Percentiles rank a stretch among this genome's conserved stretches.
Evolutionary conservation across 352 stramenopile species (phyloP).

Genomic region (Paralagenidium karlingii): DNA sequence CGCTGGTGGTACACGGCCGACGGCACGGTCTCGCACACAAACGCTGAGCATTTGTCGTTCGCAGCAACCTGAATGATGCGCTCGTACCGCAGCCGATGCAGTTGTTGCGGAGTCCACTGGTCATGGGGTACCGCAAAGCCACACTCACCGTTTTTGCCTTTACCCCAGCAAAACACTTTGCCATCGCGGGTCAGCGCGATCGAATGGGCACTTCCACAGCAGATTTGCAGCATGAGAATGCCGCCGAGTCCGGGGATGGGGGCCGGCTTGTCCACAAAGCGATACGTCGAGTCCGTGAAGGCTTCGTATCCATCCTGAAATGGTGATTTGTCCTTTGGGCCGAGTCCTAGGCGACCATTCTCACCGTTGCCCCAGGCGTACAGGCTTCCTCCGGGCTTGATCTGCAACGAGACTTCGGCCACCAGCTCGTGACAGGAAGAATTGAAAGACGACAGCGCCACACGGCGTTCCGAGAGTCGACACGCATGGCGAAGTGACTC

Average conservation of each 20-base stretch:
- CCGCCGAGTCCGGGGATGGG: slow-evolving; percentile 26
- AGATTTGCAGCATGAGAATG: slow-evolving; percentile 29
- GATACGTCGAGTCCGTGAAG: slow-evolving; percentile 50
- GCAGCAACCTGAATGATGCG: slow-evolving; percentile 26
- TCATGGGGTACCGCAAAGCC: slow-evolving; percentile 26
- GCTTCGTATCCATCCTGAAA: slow-evolving; percentile 58
- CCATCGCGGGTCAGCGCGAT: slow-evolving; percentile 32
- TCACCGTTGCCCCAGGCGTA: slow-evolving; percentile 56
- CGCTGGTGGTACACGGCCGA: slow-evolving; percentile 24
- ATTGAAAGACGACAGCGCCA: slow-evolving; percentile 14
- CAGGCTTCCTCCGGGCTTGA: slow-evolving; percentile 30
- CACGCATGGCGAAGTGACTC: slow-evolving; percentile 13
- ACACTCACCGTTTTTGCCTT: slow-evolving; percentile 26
- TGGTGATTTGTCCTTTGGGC: too few species aligned
- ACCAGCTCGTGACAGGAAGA: slow-evolving; percentile 23
- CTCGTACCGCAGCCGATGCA: slow-evolving; percentile 36
- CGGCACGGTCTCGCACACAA: slow-evolving; percentile 32
- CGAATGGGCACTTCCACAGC: slow-evolving; percentile 32
- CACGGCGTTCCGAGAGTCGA: slow-evolving; percentile 7
- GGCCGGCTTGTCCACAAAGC: slow-evolving; percentile 27
- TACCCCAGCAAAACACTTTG: slow-evolving; percentile 49
- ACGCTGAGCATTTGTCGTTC: slow-evolving; percentile 40
- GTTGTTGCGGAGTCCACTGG: slow-evolving; percentile 22
- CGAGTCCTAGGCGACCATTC: slow-evolving; percentile 40
- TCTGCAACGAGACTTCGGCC: slow-evolving; percentile 23